Base-by-base conservation (phyloP, 176 grass and related monocot species). In the Elaeis guineensis region DNA sequence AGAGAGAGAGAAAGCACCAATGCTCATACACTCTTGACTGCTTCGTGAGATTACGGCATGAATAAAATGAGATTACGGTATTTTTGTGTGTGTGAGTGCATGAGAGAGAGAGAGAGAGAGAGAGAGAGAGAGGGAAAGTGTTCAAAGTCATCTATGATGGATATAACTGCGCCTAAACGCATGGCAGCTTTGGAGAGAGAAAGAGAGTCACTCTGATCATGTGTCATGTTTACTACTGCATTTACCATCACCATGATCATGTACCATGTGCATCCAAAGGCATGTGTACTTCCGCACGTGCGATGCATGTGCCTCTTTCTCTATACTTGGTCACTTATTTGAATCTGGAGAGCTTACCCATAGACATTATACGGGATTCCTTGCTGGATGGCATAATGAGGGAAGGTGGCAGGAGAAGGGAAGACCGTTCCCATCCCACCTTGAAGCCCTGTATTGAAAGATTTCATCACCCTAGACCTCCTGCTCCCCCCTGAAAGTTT, bases 341-440 rank as follows among this genome's bases (percentile, higher is more conserved):
- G 35, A 44, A 44, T 44, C 35, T 12, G 32, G 57, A 55, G 23
- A 14, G 57, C 28, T 67, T 79, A 89, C 89, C 85, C 85, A 72
- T 89, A 98, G 73, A 92, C 84, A 75, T 92, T 81, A 67, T 55
- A 67, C 4, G 93, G 93, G 64, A 92, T 72, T 21, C 87, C 86
- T 69, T 98, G 93, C 78, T 83, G 84, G 56, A 92, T 79, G 76
- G 87, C 70, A 89, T 98, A 92, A 92, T 92, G 87, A 74, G 88
- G 88, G 79, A 89, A 83, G 79, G 83, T 85, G 82, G 81, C 76
- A 81, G 86, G 81, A 64, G 88, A 81, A 57, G 84, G 66, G 68
- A 91, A 92, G 80, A 87, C 79, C 76, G 88, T 72, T 32, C 79
- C 72, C 61, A 75, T 67, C 55, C 82, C 93, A 80, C 78, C 84